Percentiles rank a stretch among this genome's conserved stretches.
Conservation (phyloP, 192 early-diverging fungal species). For the Chytriomyces sp. region DNA sequence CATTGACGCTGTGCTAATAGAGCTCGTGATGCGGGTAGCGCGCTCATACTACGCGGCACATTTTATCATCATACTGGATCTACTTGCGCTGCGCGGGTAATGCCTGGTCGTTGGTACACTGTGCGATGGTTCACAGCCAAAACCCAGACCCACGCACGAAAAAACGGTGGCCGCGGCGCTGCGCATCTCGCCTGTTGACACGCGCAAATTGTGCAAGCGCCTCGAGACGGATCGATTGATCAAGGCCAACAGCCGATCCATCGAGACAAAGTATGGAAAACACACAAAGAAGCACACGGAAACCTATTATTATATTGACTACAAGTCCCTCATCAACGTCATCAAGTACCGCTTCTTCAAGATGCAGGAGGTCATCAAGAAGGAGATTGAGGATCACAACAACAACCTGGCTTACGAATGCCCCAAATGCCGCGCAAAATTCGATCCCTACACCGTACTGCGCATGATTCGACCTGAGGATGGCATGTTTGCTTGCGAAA, state of each 20-base stretch:
- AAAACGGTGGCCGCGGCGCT: slow-evolving; percentile 74
- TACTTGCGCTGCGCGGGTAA: slow-evolving; percentile 47
- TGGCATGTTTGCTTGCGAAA: slow-evolving; percentile 29
- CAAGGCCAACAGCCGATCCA: slow-evolving; percentile 36
- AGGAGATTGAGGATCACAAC: slow-evolving; percentile 48
- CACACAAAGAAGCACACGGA: slow-evolving; percentile 33
- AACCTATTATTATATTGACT: slow-evolving; percentile 80
- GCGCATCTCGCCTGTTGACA: slow-evolving; percentile 68
- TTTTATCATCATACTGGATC: slow-evolving; percentile 81
- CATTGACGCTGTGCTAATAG: slow-evolving; percentile 26
- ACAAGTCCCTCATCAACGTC: slow-evolving; percentile 90
- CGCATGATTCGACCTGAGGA: neutral
- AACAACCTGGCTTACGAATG: slow-evolving; percentile 45
- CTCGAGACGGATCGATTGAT: slow-evolving; percentile 78
- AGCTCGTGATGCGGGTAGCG: slow-evolving; percentile 42
- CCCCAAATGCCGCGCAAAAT: slow-evolving; percentile 22
- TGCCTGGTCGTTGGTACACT: too few relatives aligned
- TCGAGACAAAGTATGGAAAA: slow-evolving; percentile 17
- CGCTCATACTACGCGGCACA: slow-evolving; percentile 81
- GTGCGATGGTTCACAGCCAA: neutral
- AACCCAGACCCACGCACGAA: slow-evolving; percentile 34
- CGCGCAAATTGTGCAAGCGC: slow-evolving; percentile 77
- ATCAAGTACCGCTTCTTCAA: slow-evolving; percentile 90
- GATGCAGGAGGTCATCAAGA: slow-evolving; percentile 56
- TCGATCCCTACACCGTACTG: slow-evolving; percentile 3